Conservation (phyloP, 805 yeast genomes). For the Yarrowia keelungensis region DNA sequence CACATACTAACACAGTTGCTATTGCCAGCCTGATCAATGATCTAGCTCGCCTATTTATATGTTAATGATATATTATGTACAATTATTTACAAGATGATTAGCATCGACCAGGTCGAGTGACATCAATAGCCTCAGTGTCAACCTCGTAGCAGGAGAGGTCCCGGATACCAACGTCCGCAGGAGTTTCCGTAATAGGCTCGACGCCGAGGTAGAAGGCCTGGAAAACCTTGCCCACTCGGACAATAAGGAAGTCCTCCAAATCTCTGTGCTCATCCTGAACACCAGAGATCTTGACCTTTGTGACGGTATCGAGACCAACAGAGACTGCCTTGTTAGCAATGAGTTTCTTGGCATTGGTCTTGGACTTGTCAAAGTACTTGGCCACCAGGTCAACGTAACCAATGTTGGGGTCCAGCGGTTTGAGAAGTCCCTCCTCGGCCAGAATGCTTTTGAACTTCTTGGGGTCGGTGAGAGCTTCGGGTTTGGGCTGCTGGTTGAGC, state of each 20-base stretch:
- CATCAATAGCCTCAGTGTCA: conserved; percentile 20
- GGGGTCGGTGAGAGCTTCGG: conserved; percentile 50
- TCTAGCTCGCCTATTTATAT: conserved; percentile 14
- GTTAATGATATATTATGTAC: conserved; percentile 37
- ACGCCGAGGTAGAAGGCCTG: conserved; percentile 14
- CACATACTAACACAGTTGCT: conserved; percentile 36
- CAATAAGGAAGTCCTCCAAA: conserved; percentile 64
- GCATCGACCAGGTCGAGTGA: conserved; percentile 8
- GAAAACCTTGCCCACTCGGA: conserved; percentile 73
- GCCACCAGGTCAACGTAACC: conserved; percentile 59
- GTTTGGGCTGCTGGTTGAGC: conserved; percentile 46
- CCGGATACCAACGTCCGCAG: background rate
- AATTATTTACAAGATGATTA: conserved; percentile 6
- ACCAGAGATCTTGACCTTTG: background rate
- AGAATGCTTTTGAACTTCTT: conserved; percentile 64
- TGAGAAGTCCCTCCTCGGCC: conserved; percentile 62
- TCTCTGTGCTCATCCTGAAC: conserved; percentile 60
- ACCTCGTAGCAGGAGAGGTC: conserved; percentile 10
- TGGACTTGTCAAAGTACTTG: conserved; percentile 52
- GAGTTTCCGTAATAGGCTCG: background rate
- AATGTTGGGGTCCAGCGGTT: conserved; percentile 48
- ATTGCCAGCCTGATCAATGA: conserved; percentile 31
- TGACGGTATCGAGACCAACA: conserved; percentile 57
- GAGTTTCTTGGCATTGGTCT: conserved; percentile 64
- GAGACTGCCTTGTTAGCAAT: conserved; percentile 77